Conservation (phyloP, 306 rosid species). For the Trifolium fragiferum region DNA sequence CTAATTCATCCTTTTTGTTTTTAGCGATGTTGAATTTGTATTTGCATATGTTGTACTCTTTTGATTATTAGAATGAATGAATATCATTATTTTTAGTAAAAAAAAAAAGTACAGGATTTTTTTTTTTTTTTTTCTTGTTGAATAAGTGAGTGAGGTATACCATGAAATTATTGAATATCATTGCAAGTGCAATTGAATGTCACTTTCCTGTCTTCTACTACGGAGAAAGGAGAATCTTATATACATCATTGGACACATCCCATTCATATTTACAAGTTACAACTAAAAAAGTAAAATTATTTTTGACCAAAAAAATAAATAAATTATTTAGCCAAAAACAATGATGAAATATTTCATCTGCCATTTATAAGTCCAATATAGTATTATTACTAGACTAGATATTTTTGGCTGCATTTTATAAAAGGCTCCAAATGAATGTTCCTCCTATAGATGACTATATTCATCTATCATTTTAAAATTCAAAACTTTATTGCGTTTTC, state of each 20-base stretch:
- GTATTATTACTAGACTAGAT: neutral
- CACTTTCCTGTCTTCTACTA: neutral
- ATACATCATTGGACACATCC: neutral
- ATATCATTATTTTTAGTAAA: too few species aligned
- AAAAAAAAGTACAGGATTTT: too few species aligned
- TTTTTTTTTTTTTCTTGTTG: too few species aligned
- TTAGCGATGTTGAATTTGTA: too few species aligned
- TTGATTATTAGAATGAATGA: too few species aligned
- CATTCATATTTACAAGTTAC: slow-evolving; percentile 1
- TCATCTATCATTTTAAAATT: neutral
- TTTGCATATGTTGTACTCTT: too few species aligned
- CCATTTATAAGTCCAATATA: neutral
- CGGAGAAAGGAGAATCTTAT: neutral
- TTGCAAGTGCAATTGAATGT: neutral
- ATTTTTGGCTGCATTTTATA: neutral
- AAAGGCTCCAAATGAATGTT: neutral
- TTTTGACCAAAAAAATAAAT: neutral
- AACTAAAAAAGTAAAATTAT: neutral
- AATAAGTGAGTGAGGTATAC: too few species aligned
- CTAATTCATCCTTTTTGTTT: too few species aligned
- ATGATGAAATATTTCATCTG: neutral
- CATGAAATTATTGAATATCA: too few species aligned
- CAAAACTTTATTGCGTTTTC: neutral
- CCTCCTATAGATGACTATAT: neutral
- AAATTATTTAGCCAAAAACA: too few species aligned